These are phyloP conservation scores for Mycena kentingensis DNA, from an alignment of 768 basidiomycete genomes.

Conservation along the genomic window DNA sequence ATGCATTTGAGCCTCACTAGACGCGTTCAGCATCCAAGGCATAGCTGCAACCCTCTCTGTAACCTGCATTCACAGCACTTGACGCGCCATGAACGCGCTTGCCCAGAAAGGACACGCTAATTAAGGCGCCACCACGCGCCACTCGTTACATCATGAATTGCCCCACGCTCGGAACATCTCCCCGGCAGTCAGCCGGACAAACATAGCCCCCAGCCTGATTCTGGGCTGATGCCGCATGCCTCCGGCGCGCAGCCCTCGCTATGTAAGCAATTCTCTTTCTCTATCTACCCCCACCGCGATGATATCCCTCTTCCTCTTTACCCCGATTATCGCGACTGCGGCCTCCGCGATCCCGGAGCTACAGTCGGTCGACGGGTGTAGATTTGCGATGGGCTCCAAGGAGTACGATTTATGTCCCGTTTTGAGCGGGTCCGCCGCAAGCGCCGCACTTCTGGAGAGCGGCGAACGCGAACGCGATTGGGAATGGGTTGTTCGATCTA, in stretches of 20 bases:
- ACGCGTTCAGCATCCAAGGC: no score
- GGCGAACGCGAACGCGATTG: not conserved
- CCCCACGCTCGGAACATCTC: not conserved
- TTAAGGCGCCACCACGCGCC: not conserved
- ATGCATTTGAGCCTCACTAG: no score
- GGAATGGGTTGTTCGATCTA: not conserved
- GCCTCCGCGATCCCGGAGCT: not conserved
- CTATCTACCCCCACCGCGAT: not conserved
- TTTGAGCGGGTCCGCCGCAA: not conserved
- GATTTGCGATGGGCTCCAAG: conserved; percentile 1
- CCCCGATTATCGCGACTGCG: not conserved
- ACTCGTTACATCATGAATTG: not conserved
- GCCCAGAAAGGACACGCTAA: not conserved
- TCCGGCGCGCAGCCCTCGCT: no score
- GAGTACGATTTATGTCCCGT: not conserved
- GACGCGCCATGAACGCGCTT: not conserved
- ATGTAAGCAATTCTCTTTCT: not conserved
- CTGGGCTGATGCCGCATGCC: not conserved
- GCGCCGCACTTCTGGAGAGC: no score
- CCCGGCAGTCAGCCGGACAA: not conserved
- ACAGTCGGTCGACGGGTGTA: not conserved
- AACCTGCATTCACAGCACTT: no score
- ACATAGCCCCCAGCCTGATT: not conserved
- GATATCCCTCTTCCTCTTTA: not conserved
- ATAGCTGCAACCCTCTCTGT: no score